Evolutionary conservation across 2,329 filamentous ascomycete species (phyloP), one percentile per base, ranked within the genome.

Genomic region (Tolypocladium cylindrosporum): DNA sequence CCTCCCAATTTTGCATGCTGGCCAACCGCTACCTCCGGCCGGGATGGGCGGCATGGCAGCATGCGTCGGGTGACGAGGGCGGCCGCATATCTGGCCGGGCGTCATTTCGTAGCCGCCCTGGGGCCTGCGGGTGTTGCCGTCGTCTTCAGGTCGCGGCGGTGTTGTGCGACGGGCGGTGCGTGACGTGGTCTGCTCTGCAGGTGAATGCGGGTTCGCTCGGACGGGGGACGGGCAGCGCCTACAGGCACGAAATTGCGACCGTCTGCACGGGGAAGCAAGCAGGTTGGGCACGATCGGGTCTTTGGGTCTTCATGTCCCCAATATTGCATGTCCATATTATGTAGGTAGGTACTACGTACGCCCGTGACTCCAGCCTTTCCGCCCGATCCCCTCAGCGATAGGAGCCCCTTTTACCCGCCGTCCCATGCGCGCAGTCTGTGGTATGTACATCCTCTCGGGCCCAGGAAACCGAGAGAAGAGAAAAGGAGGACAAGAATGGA

Each of bases 401-500:
- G 27, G 13, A 7, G 48, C 48, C 48, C 31, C 31, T 51, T 51
- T 51, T 51, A n/a, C 36, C 19, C 48, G 36, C 31, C 48, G 48
- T n/a, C 48, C 48, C 48, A 21, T 52, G 48, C 36, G 19, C 48
- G 31, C 48, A 2, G 7, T 52, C 31, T 31, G 48, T 52, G 48
- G 31, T 52, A 52, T 52, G 48, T 52, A 52, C 48, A 21, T 21
- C 19, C 19, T 21, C 48, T 37, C 48, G 31, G 31, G 48, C n/a
- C 48, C 10, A n/a, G 48, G 31, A 36, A 52, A 21, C 31, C 31
- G 31, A 37, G 24, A 14, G 31, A 14, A 53, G 45, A 54, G 7
- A 54, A 54, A 58, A 41, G 39, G 34, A 52, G 21, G 24, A 55
- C 37, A 57, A 54, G 24, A 39, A 56, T 40, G 40, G 40, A 59